Conservation (phyloP, 1,284 basidiomycete species). For the Melampsora americana region DNA sequence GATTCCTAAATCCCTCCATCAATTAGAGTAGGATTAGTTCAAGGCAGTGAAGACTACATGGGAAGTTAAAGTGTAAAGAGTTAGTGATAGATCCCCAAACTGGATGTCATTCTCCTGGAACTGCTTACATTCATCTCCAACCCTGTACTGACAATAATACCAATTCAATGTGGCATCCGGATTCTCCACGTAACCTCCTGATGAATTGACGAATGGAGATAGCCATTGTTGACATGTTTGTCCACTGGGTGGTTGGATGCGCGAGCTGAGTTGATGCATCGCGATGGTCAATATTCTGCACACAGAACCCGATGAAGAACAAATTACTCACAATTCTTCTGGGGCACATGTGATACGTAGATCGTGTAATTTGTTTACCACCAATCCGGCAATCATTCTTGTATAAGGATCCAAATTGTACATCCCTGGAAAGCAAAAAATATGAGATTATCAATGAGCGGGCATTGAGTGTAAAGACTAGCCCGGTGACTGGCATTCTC, state of each 20-base stretch:
- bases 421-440: constrained; percentile 51
- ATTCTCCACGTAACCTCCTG: constrained; percentile 64
- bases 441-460: constrained; percentile 67
- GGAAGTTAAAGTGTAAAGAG: background rate
- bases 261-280: constrained; percentile 57
- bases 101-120: background rate
- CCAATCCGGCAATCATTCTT: constrained; percentile 59
- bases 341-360: constrained; percentile 65
- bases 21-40: constrained; percentile 17
- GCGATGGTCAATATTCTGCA: constrained; percentile 59
- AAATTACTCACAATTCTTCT: constrained; percentile 68
- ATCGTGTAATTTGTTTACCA: constrained; percentile 76
- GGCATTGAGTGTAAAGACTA: constrained; percentile 20
- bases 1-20: constrained; percentile 44
- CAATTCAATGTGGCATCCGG: constrained; percentile 63
- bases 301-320: constrained; percentile 70
- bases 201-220: constrained; percentile 9
- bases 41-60: constrained; percentile 15
- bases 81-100: background rate
- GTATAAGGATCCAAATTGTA: constrained; percentile 47
- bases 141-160: constrained; percentile 68
- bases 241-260: constrained; percentile 56
- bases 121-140: constrained; percentile 48
- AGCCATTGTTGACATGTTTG: constrained; percentile 43
- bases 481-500: constrained; percentile 65